Base-by-base conservation (phyloP, 2,329 filamentous ascomycete genomes). In the Pseudogymnoascus sp. region DNA sequence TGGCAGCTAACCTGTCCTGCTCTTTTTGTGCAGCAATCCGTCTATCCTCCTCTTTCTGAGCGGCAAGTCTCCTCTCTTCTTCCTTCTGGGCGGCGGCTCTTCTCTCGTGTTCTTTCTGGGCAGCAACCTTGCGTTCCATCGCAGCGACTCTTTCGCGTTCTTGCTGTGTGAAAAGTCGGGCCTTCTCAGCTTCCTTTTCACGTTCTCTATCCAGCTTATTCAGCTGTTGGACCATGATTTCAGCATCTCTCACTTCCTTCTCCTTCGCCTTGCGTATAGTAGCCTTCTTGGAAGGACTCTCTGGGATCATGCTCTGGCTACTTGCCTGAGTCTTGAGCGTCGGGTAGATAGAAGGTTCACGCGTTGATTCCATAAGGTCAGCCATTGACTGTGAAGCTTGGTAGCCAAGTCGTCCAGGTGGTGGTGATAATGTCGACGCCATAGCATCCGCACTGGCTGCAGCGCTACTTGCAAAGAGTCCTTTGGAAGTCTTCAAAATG, bases 401-500 rank as follows among this genome's bases (percentile, higher is more conserved):
- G 6, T 77, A 65, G 10, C 73, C 80, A 1, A 83, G 70, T 11
- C 78, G 77, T 11, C 74, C 71, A 5, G 75, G 74, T 2, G 82
- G 80, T 2, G 84, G 80, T 3, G 84, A 85, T 17, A 84, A 69
- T 5, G 85, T 70, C 3, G 79, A 80, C 0, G 79, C 78, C 66
- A 86, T 87, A 6, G 82, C 81, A 66, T 87, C 84, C 0, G 84
- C 84, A 67, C 83, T 86, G 37, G 83, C 75, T 13, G 80, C 83
- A 2, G 84, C 84, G 67, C 84, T 93, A 67, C 89, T 95, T 15
- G 88, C 90, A 65, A 97, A 87, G 58, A 97, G 83, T 11, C 88
- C 90, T 73, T 89, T 93, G 3, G 92, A 94, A 61, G 87, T 89
- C 74, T 92, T 92, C 68, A 97, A 79, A 63, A 96, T 92, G 8